Conservation (phyloP, 108 stramenopile species). For the Mayamaea pseudoterrestris region DNA sequence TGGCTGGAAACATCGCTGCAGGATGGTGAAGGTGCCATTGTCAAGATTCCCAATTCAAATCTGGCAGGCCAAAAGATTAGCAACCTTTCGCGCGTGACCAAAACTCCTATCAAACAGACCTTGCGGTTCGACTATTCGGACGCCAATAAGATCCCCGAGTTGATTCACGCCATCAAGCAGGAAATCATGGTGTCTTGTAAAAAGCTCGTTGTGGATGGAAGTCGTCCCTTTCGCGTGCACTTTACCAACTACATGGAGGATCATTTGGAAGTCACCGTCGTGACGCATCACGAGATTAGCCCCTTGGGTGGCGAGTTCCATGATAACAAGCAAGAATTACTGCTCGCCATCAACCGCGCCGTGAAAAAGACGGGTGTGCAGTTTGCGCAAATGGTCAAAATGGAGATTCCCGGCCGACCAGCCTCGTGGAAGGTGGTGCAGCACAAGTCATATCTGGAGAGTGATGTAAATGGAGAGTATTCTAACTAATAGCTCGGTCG, state of each 20-base stretch:
- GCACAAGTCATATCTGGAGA: too few relatives aligned
- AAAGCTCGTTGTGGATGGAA: slow-evolving; percentile 42
- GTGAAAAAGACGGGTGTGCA: slow-evolving; percentile 23
- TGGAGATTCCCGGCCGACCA: too few relatives aligned
- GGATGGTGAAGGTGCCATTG: slow-evolving; percentile 31
- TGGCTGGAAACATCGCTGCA: slow-evolving; percentile 29
- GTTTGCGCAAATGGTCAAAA: too few relatives aligned
- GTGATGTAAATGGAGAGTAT: too few relatives aligned
- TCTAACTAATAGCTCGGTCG: too few relatives aligned
- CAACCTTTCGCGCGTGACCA: slow-evolving; percentile 30
- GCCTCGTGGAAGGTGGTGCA: too few relatives aligned
- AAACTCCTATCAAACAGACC: slow-evolving; percentile 51
- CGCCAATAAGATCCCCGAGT: slow-evolving; percentile 31
- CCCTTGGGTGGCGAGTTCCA: slow-evolving; percentile 33
- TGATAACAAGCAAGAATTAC: slow-evolving; percentile 29
- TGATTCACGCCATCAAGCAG: slow-evolving; percentile 32
- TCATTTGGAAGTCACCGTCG: slow-evolving; percentile 33
- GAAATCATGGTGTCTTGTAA: slow-evolving; percentile 48
- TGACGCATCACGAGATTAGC: slow-evolving; percentile 27
- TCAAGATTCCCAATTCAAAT: slow-evolving; percentile 45
- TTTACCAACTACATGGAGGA: slow-evolving; percentile 30
- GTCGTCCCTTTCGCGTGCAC: slow-evolving; percentile 37
- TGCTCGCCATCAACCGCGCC: slow-evolving; percentile 41
- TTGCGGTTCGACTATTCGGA: slow-evolving; percentile 44
- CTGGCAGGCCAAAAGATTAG: slow-evolving; percentile 29